These are phyloP conservation scores for Sungouiella blattae DNA, from an alignment of 805 yeast species.

Conservation along the genomic window DNA sequence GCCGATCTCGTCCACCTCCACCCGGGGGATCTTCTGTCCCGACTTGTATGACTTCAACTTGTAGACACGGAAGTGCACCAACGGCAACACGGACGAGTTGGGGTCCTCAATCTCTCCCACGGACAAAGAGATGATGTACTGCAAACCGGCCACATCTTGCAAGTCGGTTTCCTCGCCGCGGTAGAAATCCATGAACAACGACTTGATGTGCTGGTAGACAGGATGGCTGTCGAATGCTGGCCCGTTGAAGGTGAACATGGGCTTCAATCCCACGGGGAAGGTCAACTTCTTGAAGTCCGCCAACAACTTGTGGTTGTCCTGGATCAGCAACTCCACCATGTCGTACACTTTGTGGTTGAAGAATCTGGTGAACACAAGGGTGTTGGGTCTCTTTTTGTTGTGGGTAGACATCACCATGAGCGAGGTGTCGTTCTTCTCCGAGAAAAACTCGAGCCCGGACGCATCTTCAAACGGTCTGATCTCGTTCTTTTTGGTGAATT, in stretches of 20 bases:
- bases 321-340: slow-evolving; percentile 84
- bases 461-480: slow-evolving; percentile 92
- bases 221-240: slow-evolving; percentile 89
- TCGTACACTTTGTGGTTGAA: slow-evolving; percentile 89
- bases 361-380: slow-evolving; percentile 81
- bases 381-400: slow-evolving; percentile 91
- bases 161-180: slow-evolving; percentile 76
- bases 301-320: slow-evolving; percentile 62
- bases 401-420: slow-evolving; percentile 72
- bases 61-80: slow-evolving; percentile 87
- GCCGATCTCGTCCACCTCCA: slow-evolving; percentile 91
- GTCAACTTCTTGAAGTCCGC: slow-evolving; percentile 78
- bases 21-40: slow-evolving; percentile 88
- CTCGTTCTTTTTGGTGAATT: slow-evolving; percentile 85
- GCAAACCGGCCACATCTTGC: slow-evolving; percentile 93
- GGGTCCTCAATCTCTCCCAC: slow-evolving; percentile 73
- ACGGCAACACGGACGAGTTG: slow-evolving; percentile 70
- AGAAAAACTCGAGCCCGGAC: slow-evolving; percentile 78
- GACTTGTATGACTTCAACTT: slow-evolving; percentile 75
- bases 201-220: slow-evolving; percentile 77
- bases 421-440: slow-evolving; percentile 92
- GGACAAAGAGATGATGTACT: slow-evolving; percentile 80
- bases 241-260: slow-evolving; percentile 92
- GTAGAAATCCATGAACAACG: slow-evolving; percentile 86
- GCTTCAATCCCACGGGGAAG: slow-evolving; percentile 85